These are phyloP conservation scores for Scheffersomyces amazonensis DNA, from an alignment of 805 yeast genomes.

Conservation along the genomic window DNA sequence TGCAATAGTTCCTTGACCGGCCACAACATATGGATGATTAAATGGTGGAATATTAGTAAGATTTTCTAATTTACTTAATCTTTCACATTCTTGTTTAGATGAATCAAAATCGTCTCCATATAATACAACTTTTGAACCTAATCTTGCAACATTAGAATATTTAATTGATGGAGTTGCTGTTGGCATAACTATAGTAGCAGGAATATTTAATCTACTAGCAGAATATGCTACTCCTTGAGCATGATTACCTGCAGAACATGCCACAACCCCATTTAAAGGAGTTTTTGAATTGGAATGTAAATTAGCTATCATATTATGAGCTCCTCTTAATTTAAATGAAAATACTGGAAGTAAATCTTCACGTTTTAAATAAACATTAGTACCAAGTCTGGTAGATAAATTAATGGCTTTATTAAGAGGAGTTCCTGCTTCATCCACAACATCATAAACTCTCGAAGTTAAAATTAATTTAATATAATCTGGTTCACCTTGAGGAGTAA, in stretches of 20 bases:
- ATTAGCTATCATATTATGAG: slow-evolving; percentile 95
- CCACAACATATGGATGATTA: slow-evolving; percentile 96
- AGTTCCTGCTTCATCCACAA: slow-evolving; percentile 71
- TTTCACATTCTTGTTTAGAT: slow-evolving; percentile 87
- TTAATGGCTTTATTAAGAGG: slow-evolving; percentile 77
- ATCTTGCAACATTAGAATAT: slow-evolving; percentile 82
- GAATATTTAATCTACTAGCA: slow-evolving; percentile 79
- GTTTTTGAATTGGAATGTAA: slow-evolving; percentile 55
- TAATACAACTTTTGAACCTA: slow-evolving; percentile 92
- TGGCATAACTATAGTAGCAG: slow-evolving; percentile 98
- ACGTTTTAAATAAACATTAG: slow-evolving; percentile 78
- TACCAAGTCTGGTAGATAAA: slow-evolving; percentile 69
- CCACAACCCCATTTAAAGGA: slow-evolving; percentile 83
- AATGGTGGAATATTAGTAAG: slow-evolving; percentile 95
- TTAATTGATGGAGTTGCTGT: slow-evolving; percentile 94
- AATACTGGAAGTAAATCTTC: slow-evolving; percentile 95
- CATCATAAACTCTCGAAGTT: slow-evolving; percentile 93
- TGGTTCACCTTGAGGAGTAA: slow-evolving; percentile 58
- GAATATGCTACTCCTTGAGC: slow-evolving; percentile 98
- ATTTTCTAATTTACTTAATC: slow-evolving; percentile 66
- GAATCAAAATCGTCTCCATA: slow-evolving; percentile 93
- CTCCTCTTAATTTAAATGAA: slow-evolving; percentile 95
- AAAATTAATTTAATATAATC: slow-evolving; percentile 89
- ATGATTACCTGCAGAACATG: slow-evolving; percentile 98
- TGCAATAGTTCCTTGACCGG: slow-evolving; percentile 98